phyloP scores from a whole-genome alignment of 2,329 filamentous ascomycete species.

The Phoma sp. region DNA sequence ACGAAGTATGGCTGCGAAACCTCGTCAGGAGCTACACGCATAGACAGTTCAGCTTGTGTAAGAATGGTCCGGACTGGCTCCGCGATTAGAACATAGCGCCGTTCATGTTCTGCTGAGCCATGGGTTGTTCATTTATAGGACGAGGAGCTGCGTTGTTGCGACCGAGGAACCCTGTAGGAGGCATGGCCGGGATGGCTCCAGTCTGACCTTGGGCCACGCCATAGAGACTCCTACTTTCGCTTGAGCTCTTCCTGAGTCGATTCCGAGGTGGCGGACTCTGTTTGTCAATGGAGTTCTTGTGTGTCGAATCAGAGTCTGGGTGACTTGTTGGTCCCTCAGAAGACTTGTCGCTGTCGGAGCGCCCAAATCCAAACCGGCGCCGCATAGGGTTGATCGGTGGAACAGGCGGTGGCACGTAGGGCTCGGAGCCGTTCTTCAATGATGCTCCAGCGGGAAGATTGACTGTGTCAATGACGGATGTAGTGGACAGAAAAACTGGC shows the following conservation, averaged over 20 bases:
- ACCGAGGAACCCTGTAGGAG: constrained; percentile 28
- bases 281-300: constrained; percentile 29
- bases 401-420: constrained; percentile 52
- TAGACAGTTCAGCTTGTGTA: not conserved
- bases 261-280: constrained; percentile 45
- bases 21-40: not conserved
- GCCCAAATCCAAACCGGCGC: constrained; percentile 54
- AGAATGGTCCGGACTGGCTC: too few relatives aligned
- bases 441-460: constrained; percentile 63
- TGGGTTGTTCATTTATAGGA: constrained; percentile 28
- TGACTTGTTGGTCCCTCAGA: constrained; percentile 47
- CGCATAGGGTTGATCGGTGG: constrained; percentile 66
- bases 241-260: constrained; percentile 56
- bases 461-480: constrained; percentile 64
- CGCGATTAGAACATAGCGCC: constrained; percentile 44
- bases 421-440: constrained; percentile 57
- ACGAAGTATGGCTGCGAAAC: not conserved
- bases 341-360: constrained; percentile 43
- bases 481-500: constrained; percentile 60
- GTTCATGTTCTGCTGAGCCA: constrained; percentile 38
- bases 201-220: constrained; percentile 44
- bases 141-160: constrained; percentile 42
- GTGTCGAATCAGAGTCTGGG: constrained; percentile 47
- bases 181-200: constrained; percentile 37
- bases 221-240: constrained; percentile 57